Evolutionary conservation across 1,284 basidiomycete genomes (phyloP).

Genomic region (Mycena citricolor): DNA sequence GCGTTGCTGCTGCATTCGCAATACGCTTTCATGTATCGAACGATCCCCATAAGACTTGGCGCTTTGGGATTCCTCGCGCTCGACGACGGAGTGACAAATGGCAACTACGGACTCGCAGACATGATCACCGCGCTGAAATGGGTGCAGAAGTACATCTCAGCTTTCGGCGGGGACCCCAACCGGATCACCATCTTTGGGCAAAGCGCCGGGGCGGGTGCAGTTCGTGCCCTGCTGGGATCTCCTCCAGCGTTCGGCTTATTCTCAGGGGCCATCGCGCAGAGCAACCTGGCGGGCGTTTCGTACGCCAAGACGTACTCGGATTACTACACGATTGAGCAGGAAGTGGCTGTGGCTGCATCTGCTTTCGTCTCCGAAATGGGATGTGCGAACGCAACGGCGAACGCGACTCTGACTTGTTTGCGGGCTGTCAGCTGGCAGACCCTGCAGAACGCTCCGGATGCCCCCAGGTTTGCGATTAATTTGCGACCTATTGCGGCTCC

Average conservation of each 20-base stretch:
- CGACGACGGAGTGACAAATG: constrained; percentile 35
- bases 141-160: constrained; percentile 21
- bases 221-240: constrained; percentile 43
- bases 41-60: constrained; percentile 24
- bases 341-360: constrained; percentile 25
- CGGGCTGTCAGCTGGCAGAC: constrained; percentile 22
- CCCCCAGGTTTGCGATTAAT: too few species aligned
- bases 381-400: constrained; percentile 23
- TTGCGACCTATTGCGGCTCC: too few species aligned
- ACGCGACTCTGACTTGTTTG: constrained; percentile 28
- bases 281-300: constrained; percentile 46
- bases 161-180: constrained; percentile 30
- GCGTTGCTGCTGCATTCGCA: constrained; percentile 1
- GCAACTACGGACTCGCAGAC: constrained; percentile 39
- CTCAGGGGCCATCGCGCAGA: constrained; percentile 46
- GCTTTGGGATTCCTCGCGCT: constrained; percentile 39
- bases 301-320: constrained; percentile 36
- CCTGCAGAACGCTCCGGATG: constrained; percentile 25
- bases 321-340: constrained; percentile 29
- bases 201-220: constrained; percentile 40
- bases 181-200: constrained; percentile 38
- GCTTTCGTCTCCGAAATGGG: constrained; percentile 26
- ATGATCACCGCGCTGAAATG: constrained; percentile 27
- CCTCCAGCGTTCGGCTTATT: constrained; percentile 45
- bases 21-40: neutral